Base-by-base conservation (phyloP, 352 stramenopile genomes). In the Halophytophthora polymorphica region DNA sequence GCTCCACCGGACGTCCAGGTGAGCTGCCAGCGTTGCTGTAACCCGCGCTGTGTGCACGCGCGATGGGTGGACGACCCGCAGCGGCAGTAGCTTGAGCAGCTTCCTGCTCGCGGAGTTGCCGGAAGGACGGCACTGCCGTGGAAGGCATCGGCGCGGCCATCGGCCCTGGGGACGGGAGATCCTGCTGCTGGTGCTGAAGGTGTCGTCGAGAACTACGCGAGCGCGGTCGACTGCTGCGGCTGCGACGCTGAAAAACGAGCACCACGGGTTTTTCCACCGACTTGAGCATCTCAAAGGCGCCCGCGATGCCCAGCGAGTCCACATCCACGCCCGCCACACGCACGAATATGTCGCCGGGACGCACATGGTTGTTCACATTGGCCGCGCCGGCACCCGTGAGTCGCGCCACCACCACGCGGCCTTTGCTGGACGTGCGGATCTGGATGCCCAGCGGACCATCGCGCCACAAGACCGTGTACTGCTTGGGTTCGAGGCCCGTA, bases 371-470 rank as follows among this genome's bases (percentile, higher is more conserved):
- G 6, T 74, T 77, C 25, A 88, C 62, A 23, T 58, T 61, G 3
- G 78, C 70, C 14, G 73, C 61, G 0, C 78, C 79, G 14, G 73
- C 78, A 40, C 79, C 79, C 6, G 83, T 93, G 28, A 93, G 69
- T 21, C 83, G 71, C 6, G 84, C 77, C 29, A 95, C 76, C 14
- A 90, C 70, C n/a, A 93, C 77, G 13, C 64, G 65, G 6, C 77
- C 71, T 39, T 86, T 68, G 36, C 56, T 71, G 3, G 74, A 85
- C 17, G 70, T 75, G 29, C 86, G 89, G 50, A 95, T 91, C 57
- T 92, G 82, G 46, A 95, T 87, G 10, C 84, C 84, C 5, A 95
- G 69, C 4, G 83, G 77, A 1, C 84, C 84, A 6, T 88, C 75
- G 17, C 69, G 60, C 84, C 84, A 95, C 17, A 88, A 44, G 13